Base-by-base conservation (phyloP, 1,284 basidiomycete genomes). In the Malassezia cuniculi region DNA sequence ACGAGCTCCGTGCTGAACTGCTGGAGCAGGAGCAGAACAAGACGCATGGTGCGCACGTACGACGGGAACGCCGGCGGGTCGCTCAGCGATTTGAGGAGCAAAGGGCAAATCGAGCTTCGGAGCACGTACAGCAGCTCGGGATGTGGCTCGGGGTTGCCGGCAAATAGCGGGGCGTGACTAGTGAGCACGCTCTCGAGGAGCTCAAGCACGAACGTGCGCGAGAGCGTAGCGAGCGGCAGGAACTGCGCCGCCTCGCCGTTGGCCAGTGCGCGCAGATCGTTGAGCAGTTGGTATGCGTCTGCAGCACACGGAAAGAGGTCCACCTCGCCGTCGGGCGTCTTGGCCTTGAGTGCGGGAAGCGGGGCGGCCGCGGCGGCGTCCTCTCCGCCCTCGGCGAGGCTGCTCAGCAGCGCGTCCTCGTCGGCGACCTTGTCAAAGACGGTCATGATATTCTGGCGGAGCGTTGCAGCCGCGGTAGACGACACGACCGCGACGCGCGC, bases 381-480 rank as follows among this genome's bases (percentile, higher is more conserved):
- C 33, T 64, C 58, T 10, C 54, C 56, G 3, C 57, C 54, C 22
- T 37, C 52, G n/a, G 51, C 50, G 40, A 66, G 57, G 8, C 35
- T 49, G 31, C 60, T 54, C 11, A 67, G 54, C 6, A 54, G 55
- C 3, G 43, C 48, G 44, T 86, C 83, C 62, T 89, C 84, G 14
- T 78, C 75, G 1, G 80, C 77, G 60, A 95, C 82, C 60, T 93
- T 89, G 70, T 97, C 90, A 34, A 95, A 85, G 10, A 95, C 80
- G 52, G 93, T 84, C 87, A 97, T 95, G 39, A 97, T 85, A 1
- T 93, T 75, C 67, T 95, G 90, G 1, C 90, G 80, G 6, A 97
- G 75, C 0, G 89, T 95, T 0, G 93, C 90, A 0, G 89, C 89
- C 0, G 90, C 93, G 1, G 90, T 97, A 0, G 86, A 93, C 3